Evolutionary conservation across 208 protist species (phyloP).

Genomic region (Leishmania braziliensis): DNA sequence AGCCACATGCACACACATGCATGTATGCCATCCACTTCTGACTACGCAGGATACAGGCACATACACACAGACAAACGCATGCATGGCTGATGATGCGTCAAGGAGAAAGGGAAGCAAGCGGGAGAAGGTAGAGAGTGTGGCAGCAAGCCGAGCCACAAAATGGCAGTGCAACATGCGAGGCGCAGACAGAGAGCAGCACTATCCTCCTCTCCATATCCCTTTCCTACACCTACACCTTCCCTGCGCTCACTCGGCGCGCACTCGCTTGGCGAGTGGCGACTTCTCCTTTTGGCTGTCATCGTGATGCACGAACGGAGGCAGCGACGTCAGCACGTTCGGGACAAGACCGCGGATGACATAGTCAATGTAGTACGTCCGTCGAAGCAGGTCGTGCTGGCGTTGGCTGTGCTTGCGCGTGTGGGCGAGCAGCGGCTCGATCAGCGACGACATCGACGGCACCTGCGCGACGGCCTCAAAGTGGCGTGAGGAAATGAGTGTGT

Average conservation of each 20-base stretch:
- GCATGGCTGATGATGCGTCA: no score
- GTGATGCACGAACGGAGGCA: slow-evolving; percentile 57
- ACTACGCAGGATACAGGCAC: not conserved
- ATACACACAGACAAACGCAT: not conserved
- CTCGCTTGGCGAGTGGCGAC: slow-evolving; percentile 26
- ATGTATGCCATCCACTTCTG: not conserved
- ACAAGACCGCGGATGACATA: slow-evolving; percentile 72
- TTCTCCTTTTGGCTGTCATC: not conserved
- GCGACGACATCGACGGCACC: slow-evolving; percentile 53
- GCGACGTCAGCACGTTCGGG: slow-evolving; percentile 61
- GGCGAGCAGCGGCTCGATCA: slow-evolving; percentile 86
- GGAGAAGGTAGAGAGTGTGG: not conserved
- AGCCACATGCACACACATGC: not conserved
- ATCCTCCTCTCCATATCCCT: not conserved
- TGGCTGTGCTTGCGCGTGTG: slow-evolving; percentile 88
- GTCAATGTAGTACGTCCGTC: slow-evolving; percentile 91
- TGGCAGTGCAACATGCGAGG: not conserved
- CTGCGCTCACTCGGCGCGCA: slow-evolving; percentile 18
- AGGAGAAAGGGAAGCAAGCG: not conserved
- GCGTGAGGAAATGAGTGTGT: slow-evolving; percentile 58
- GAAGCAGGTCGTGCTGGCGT: slow-evolving; percentile 79
- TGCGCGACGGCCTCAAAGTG: slow-evolving; percentile 68
- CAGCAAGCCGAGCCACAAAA: not conserved
- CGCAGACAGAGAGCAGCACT: not conserved
- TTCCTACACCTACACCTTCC: not conserved